Evolutionary conservation across 805 yeast genomes (phyloP).

Genomic region (Isabelozyma gotoi): DNA sequence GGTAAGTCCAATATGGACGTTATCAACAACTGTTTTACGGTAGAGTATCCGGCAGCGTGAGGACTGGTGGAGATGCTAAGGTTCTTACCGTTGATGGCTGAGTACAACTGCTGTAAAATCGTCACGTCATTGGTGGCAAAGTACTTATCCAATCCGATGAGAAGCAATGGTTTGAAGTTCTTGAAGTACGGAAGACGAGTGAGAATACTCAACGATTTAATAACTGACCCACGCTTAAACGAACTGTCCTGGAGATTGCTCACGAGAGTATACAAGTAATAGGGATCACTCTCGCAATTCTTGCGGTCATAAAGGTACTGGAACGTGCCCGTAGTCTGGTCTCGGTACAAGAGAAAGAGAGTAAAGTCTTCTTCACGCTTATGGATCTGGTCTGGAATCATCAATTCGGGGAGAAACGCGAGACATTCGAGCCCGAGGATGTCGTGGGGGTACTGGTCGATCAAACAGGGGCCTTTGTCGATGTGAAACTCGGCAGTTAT

Average conservation of each 20-base stretch:
- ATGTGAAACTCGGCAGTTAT: constrained; percentile 80
- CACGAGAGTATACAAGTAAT: constrained; percentile 58
- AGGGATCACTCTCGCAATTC: constrained; percentile 39
- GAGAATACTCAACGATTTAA: constrained; percentile 59
- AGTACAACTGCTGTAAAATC: constrained; percentile 27
- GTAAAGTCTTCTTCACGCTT: constrained; percentile 59
- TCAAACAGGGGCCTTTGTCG: constrained; percentile 66
- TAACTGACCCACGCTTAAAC: constrained; percentile 57
- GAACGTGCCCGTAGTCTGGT: constrained; percentile 35
- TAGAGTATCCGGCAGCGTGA: constrained; percentile 19
- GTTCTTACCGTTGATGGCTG: constrained; percentile 31
- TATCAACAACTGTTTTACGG: constrained; percentile 35
- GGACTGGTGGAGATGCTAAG: constrained; percentile 15
- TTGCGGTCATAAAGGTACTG: constrained; percentile 33
- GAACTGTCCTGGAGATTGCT: constrained; percentile 43
- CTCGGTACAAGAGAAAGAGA: constrained; percentile 50
- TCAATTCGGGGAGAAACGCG: constrained; percentile 48
- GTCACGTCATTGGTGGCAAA: constrained; percentile 23
- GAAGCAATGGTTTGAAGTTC: constrained; percentile 57
- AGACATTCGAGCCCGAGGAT: constrained; percentile 37
- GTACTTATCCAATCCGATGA: constrained; percentile 51
- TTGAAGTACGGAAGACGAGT: constrained; percentile 54
- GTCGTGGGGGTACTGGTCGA: constrained; percentile 44
- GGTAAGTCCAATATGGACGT: constrained; percentile 45
- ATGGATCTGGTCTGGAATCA: constrained; percentile 64